Evolutionary conservation across 352 stramenopile genomes (phyloP), one percentile per base, ranked within the genome.

Genomic region (Phytophthora citrophthora): DNA sequence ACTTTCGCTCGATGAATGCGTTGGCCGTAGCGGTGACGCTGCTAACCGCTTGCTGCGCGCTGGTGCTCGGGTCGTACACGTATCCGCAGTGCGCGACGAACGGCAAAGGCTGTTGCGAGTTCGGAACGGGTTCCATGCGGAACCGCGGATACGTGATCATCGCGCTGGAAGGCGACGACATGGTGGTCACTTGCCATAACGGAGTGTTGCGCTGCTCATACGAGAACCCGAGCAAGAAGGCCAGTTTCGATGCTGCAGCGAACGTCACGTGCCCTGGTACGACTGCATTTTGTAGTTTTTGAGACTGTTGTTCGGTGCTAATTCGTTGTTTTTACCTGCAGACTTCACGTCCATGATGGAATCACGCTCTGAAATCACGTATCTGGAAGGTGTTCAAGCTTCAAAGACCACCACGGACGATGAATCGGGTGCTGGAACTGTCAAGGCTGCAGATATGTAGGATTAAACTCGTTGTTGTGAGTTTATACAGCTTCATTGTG

Each of bases 291-390:
- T 64, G 7, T 12, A 20, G 20, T 20, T 20, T 20, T 20, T 20
- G 20, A 20, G 27, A 16, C 11, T 34, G 11, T 23, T 36, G 29
- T 10, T 50, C 34, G 8, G 12, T 40, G 11, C 20, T 58, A 50
- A 57, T 20, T 62, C 20, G 10, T 34, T 47, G 8, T 38, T 44
- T 48, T 20, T n/a, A 47, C 65, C 7, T 32, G 15, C 23, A 89
- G 83, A 88, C 50, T 89, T 91, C 41, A n/a, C 56, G n/a, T 61
- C 68, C 38, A 59, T 90, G 24, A 81, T 89, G 52, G 83, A 91
- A 54, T 85, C 79, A 41, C 79, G 83, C 18, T 79, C 77, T 10
- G 69, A 76, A 49, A 55, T 87, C 51, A 74, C 73, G 26, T 87
- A 81, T 49, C 43, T 87, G 16, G 75, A 74, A 15, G 77, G 77